phyloP scores from a whole-genome alignment of 495 filamentous ascomycete species.

The Xylaria venustula region DNA sequence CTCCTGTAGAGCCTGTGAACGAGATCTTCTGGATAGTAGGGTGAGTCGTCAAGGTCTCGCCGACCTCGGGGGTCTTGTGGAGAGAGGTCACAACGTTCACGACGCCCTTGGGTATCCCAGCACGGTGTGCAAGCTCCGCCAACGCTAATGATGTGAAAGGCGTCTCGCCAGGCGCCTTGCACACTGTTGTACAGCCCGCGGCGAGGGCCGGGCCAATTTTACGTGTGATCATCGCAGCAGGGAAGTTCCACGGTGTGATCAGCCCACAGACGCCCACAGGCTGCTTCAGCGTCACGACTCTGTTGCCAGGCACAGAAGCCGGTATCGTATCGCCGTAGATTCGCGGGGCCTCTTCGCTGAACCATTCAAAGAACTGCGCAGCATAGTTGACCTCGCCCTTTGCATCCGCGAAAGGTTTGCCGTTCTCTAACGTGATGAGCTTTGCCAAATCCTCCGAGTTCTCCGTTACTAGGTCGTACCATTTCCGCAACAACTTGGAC shows the following conservation, averaged over 20 bases:
- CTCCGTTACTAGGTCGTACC: constrained; percentile 87
- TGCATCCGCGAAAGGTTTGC: constrained; percentile 71
- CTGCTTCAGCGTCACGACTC: constrained; percentile 77
- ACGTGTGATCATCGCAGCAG: constrained; percentile 87
- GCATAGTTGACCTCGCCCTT: constrained; percentile 72
- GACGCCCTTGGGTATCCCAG: constrained; percentile 81
- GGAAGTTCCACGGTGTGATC: constrained; percentile 98
- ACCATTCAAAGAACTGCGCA: constrained; percentile 81
- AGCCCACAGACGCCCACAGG: constrained; percentile 92
- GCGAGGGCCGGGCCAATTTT: constrained; percentile 84
- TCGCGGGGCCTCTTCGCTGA: constrained; percentile 72
- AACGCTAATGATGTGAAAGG: constrained; percentile 81
- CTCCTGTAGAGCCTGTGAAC: constrained; percentile 83
- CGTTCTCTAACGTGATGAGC: constrained; percentile 85
- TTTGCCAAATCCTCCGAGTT: constrained; percentile 86
- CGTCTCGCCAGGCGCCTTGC: constrained; percentile 82
- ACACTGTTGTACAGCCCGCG: constrained; percentile 73
- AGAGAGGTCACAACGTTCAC: constrained; percentile 77
- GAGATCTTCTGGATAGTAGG: constrained; percentile 77
- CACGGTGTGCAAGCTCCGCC: constrained; percentile 76
- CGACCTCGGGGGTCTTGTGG: constrained; percentile 70
- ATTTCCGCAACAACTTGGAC: constrained; percentile 77
- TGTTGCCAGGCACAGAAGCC: constrained; percentile 63
- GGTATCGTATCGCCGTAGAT: constrained; percentile 77
- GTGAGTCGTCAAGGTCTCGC: constrained; percentile 68